Evolutionary conservation across 108 stramenopile species (phyloP).

Genomic region (Cylindrotheca fusiformis): DNA sequence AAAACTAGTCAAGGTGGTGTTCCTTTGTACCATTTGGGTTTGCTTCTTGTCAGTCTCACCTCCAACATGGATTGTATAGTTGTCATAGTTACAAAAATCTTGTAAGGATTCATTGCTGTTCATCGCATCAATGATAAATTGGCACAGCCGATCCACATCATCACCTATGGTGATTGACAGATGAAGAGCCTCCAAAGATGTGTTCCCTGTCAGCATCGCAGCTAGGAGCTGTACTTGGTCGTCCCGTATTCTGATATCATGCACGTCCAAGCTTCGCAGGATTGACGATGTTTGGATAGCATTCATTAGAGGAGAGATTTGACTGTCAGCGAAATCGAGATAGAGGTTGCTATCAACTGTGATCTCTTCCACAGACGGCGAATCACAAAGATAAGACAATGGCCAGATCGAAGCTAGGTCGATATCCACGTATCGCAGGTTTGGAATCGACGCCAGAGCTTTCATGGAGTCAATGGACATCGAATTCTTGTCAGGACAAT

Average conservation of each 20-base stretch:
- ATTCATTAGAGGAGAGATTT: no score
- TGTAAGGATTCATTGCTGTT: neutral
- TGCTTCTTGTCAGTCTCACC: neutral
- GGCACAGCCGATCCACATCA: neutral
- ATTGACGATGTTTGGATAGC: neutral
- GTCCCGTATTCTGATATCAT: neutral
- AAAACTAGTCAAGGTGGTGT: neutral
- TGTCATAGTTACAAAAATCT: slow-evolving; percentile 1
- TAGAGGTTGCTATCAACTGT: neutral
- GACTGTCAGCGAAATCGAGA: neutral
- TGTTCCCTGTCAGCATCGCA: neutral
- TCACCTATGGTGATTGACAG: neutral
- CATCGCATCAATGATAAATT: slow-evolving; percentile 8
- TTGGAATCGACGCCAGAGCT: neutral
- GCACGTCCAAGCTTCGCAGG: neutral
- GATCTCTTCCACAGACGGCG: neutral
- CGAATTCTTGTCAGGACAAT: neutral
- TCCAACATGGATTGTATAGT: neutral
- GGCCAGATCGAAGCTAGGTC: neutral
- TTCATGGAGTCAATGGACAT: neutral
- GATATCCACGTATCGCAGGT: neutral
- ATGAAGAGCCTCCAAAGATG: neutral
- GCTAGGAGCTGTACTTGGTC: neutral
- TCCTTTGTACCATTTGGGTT: neutral
- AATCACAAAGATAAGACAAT: neutral